These are phyloP conservation scores for Acer campestre DNA, from an alignment of 345 rosid species.

Conservation along the genomic window DNA sequence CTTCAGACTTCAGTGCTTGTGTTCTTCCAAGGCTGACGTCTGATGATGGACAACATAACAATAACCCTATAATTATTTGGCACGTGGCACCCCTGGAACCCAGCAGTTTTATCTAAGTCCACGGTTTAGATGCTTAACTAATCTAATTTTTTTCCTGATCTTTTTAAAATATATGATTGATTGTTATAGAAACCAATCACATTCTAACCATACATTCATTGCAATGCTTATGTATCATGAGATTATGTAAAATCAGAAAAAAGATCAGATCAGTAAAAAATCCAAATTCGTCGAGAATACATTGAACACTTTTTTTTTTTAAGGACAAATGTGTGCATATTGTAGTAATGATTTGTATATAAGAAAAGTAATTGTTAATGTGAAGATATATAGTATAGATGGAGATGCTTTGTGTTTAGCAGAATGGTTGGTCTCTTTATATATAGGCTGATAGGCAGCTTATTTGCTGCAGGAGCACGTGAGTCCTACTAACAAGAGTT, in stretches of 20 bases:
- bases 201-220: no score
- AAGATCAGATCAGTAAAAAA: no score
- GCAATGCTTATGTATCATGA: no score
- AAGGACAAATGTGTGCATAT: background rate
- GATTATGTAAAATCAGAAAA: no score
- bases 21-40: constrained; percentile 7
- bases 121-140: no score
- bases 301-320: no score
- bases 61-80: background rate
- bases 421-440: constrained; percentile 6
- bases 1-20: background rate
- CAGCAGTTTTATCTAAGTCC: background rate
- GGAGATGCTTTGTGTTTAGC: background rate
- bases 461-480: constrained; percentile 18
- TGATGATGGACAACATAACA: background rate
- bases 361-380: background rate
- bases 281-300: no score
- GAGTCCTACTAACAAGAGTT: constrained; percentile 2
- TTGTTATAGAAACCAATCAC: no score
- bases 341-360: background rate
- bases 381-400: background rate
- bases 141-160: no score
- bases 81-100: background rate
- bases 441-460: background rate
- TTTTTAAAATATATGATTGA: no score